phyloP scores from a whole-genome alignment of 129 eudicot genomes.

The Chrysanthemum makinoi region DNA sequence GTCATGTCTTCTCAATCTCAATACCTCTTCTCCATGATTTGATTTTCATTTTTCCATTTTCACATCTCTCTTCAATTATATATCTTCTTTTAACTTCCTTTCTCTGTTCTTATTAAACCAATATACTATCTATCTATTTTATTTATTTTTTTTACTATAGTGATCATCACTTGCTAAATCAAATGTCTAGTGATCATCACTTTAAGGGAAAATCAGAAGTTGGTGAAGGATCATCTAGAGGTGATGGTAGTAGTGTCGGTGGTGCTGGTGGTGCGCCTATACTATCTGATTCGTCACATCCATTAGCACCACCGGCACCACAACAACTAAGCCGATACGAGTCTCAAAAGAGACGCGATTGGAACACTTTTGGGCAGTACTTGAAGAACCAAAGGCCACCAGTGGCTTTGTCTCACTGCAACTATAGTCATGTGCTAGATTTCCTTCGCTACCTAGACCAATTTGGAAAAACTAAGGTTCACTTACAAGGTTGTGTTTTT shows the following conservation, averaged over 20 bases:
- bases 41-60: slow-evolving; percentile 32
- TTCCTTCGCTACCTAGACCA: slow-evolving; percentile 66
- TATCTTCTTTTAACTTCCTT: slow-evolving; percentile 21
- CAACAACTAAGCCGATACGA: slow-evolving; percentile 64
- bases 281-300: slow-evolving; percentile 22
- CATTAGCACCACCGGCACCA: slow-evolving; percentile 20
- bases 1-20: slow-evolving; percentile 53
- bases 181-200: slow-evolving; percentile 39
- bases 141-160: neutral
- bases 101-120: slow-evolving; percentile 24
- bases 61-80: slow-evolving; percentile 47
- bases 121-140: neutral
- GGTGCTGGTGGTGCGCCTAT: neutral
- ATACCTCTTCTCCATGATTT: slow-evolving; percentile 55
- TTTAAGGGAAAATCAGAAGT: slow-evolving; percentile 38
- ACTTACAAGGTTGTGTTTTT: slow-evolving; percentile 56
- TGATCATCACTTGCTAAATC: slow-evolving; percentile 17
- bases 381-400: slow-evolving; percentile 69
- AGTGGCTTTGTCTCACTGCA: slow-evolving; percentile 55
- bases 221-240: slow-evolving; percentile 37
- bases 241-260: neutral
- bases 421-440: slow-evolving; percentile 57
- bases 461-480: slow-evolving; percentile 81
- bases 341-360: slow-evolving; percentile 69
- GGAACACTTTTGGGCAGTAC: slow-evolving; percentile 84